phyloP scores from a whole-genome alignment of 148 eudicot genomes.

The Rhododendron ovatum region DNA sequence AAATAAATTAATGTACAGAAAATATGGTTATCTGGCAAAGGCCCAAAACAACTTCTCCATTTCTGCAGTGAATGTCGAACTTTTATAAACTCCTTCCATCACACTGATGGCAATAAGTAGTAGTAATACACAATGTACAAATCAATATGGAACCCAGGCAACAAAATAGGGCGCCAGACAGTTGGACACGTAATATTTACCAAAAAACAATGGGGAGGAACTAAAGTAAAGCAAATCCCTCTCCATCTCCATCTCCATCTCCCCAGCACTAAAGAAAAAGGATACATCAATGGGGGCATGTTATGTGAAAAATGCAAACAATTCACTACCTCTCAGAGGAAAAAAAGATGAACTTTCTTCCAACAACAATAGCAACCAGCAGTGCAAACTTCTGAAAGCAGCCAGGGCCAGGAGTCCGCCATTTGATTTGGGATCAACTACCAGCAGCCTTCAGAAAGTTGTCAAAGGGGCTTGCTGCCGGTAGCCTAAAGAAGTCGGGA shows the following conservation, averaged over 20 bases:
- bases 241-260: background rate
- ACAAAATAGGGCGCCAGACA: background rate
- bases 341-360: background rate
- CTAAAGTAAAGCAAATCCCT: background rate
- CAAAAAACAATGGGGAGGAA: background rate
- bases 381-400: slow-evolving; percentile 1
- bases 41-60: background rate
- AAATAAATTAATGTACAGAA: background rate
- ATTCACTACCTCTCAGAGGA: background rate
- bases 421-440: slow-evolving; percentile 17
- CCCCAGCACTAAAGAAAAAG: background rate
- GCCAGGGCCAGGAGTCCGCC: background rate
- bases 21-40: background rate
- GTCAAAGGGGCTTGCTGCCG: slow-evolving; percentile 48
- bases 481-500: slow-evolving; percentile 36
- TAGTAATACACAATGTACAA: background rate
- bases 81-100: background rate
- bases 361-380: slow-evolving; percentile 7
- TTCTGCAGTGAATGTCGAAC: background rate
- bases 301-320: background rate
- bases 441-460: slow-evolving; percentile 54
- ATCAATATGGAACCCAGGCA: background rate
- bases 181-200: background rate
- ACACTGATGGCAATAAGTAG: background rate
- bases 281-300: background rate